Conservation (phyloP, 2,329 filamentous ascomycete genomes). For the Scedosporium boydii region DNA sequence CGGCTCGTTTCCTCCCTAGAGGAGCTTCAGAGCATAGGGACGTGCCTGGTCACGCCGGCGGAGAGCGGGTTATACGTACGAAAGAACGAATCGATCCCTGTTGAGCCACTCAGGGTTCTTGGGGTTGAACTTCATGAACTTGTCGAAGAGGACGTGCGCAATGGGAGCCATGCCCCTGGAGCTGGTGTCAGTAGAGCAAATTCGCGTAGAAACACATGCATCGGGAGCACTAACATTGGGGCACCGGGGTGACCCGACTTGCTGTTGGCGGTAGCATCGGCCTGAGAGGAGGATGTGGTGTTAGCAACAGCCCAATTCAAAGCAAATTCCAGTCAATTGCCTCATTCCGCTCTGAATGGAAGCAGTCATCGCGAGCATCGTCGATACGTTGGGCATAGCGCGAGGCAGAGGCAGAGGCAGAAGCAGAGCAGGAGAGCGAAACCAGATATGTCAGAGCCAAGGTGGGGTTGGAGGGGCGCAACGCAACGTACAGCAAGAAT, state of each 20-base stretch:
- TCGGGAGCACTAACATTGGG: slow-evolving; percentile 60
- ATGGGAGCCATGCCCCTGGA: slow-evolving; percentile 76
- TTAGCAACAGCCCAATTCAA: slow-evolving; percentile 11
- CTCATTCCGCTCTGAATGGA: background rate
- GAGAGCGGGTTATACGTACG: slow-evolving; percentile 53
- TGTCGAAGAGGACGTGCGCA: slow-evolving; percentile 96
- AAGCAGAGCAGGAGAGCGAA: slow-evolving; percentile 19
- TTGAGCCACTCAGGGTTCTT: slow-evolving; percentile 97
- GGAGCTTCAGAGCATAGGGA: background rate
- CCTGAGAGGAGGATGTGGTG: slow-evolving; percentile 40
- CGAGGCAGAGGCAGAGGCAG: slow-evolving; percentile 14
- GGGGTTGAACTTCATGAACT: slow-evolving; percentile 99
- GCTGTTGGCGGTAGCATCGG: slow-evolving; percentile 91
- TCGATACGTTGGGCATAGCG: background rate
- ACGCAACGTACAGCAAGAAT: slow-evolving; percentile 80
- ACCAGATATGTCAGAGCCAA: background rate
- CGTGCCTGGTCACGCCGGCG: background rate
- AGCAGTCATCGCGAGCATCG: background rate
- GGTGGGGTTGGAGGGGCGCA: slow-evolving; percentile 13
- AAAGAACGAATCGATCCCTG: slow-evolving; percentile 97
- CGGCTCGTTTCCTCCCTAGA: background rate
- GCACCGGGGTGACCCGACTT: slow-evolving; percentile 99
- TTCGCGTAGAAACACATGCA: background rate
- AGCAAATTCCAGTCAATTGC: background rate
- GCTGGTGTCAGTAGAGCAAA: slow-evolving; percentile 20